Evolutionary conservation across 495 filamentous ascomycete genomes (phyloP), one percentile per base, ranked within the genome.

Genomic region (Penicillium egyptiacum): DNA sequence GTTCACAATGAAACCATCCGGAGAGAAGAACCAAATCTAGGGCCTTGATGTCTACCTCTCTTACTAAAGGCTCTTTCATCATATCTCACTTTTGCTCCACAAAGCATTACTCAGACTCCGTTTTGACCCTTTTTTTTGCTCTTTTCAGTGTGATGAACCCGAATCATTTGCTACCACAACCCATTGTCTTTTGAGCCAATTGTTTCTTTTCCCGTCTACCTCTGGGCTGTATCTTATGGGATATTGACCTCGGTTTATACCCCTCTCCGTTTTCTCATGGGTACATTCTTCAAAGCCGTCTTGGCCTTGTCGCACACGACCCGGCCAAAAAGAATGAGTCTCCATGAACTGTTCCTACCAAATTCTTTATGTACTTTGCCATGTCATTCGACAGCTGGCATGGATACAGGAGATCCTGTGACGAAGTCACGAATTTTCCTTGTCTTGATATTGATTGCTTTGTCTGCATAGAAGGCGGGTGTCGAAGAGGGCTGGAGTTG

Each of bases 341-440:
- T 40, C 25, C 5, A 9, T 40, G n/a, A 28, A 26, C 44, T 60
- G n/a, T 60, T 39, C 28, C 40, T 46, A 47, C 22, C 39, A 20
- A 17, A 11, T 39, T 58, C 61, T 48, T 42, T 51, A 46, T 58
- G 39, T 60, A 31, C 37, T 60, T 62, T 56, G 39, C 44, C 53
- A 31, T 48, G 33, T 49, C 51, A 12, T 41, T 58, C 59, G 63
- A 60, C 53, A 37, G 62, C 61, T 65, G 70, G 52, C 58, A 57
- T 69, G 66, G 53, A 64, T 41, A 60, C 62, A 62, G 64, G 56
- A 44, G 42, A 50, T 60, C 55, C 60, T 64, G 59, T 72, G 72
- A 75, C 66, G 71, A 74, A 57, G 71, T 71, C 71, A 75, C 71
- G 74, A 76, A 68, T 75, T 72, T 72, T 71, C 60, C 60, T 73